A percentile compares a stretch with the other conserved stretches of the same genome.
Evolutionary conservation across 2,329 filamentous ascomycete species (phyloP).

Genomic region (Colletotrichum camelliae): DNA sequence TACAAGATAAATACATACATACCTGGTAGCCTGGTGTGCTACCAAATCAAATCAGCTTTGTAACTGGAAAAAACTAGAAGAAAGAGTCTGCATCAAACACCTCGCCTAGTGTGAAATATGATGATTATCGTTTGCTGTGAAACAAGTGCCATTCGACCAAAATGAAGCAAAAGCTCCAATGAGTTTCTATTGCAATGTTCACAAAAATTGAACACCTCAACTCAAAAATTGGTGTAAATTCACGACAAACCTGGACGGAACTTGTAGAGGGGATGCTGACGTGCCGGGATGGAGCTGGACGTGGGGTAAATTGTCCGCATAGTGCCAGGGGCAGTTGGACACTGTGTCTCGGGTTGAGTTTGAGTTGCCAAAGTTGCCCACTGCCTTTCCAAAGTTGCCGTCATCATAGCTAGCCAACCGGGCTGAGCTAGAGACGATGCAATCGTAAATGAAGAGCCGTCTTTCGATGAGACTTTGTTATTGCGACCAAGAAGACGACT

Average conservation of each 20-base stretch:
- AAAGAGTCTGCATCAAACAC: not conserved
- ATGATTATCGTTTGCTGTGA: not conserved
- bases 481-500: not conserved
- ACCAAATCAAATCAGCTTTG: accelerated
- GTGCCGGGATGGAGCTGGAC: not conserved
- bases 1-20: not conserved
- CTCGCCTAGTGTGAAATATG: not conserved
- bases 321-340: not conserved
- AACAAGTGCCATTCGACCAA: not conserved
- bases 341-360: not conserved
- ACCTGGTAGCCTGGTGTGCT: not conserved
- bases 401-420: not conserved
- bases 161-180: accelerated
- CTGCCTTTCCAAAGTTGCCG: not conserved
- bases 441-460: not conserved
- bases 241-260: not conserved
- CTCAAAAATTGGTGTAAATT: not conserved
- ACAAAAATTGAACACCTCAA: not conserved
- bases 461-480: not conserved
- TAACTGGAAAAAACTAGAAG: not conserved
- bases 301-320: not conserved
- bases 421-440: not conserved
- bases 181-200: accelerated
- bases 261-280: too few species aligned
- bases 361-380: not conserved